Base-by-base conservation (phyloP, 805 yeast species). In the Metschnikowia arizonensis region DNA sequence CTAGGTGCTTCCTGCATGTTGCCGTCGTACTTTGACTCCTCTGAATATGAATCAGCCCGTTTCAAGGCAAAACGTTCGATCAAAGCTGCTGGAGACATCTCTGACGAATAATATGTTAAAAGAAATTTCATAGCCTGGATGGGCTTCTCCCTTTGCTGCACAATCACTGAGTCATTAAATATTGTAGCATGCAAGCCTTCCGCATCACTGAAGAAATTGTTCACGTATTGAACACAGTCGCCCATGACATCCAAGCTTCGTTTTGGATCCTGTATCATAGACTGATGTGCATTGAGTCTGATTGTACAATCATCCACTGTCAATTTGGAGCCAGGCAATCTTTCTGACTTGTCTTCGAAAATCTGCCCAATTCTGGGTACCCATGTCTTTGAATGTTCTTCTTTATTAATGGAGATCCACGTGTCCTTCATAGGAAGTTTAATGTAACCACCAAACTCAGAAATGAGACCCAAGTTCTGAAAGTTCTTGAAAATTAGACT, bases 391-490 rank as follows among this genome's bases (percentile, higher is more conserved):
- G 74, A 64, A 25, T 71, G 77, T 0, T 48, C 37, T 49, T 78
- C 79, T 46, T 79, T 77, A 25, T 80, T 78, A 18, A 84, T 69
- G 1, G 84, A 73, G 39, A 76, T 64, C 95, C 95, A 88, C 10
- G 69, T 64, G 12, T 69, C 63, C 23, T 68, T 52, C 17, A 77
- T 73, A 12, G 76, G 74, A 15, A 79, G 57, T 60, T 77, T 82
- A 28, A 91, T 73, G 56, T 77, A 88, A 0, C 88, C 95, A 30
- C 98, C 98, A 59, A 84, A 83, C 63, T 90, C 98, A 1, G 97
- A 95, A 50, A 91, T 81, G 42, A 91, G 69, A 0, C 97, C 97
- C 25, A 90, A 58, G 33, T 79, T 78, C 1, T 84, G 79, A 3
- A 81, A 74, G 53, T 88, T 76, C 15, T 83, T 73, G 65, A 83